A percentile compares a stretch with the other conserved stretches of the same genome.
These are phyloP conservation scores for Paulownia fortunei DNA, from an alignment of 257 asterid species.

Conservation along the genomic window DNA sequence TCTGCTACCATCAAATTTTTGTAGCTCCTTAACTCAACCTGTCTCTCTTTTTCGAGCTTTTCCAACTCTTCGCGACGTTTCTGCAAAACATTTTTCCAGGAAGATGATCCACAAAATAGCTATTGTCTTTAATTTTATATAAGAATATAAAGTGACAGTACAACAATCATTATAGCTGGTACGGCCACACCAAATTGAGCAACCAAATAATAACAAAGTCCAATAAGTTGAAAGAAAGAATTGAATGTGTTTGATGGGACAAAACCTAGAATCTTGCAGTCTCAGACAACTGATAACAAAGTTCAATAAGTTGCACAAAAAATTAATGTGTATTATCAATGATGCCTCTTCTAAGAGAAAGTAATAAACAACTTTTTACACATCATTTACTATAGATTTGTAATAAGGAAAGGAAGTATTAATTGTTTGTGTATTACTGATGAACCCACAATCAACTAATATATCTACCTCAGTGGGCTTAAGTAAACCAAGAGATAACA, in stretches of 20 bases:
- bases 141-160: neutral
- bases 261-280: neutral
- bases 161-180: neutral
- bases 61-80: slow-evolving; percentile 81
- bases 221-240: neutral
- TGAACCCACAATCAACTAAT: neutral
- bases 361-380: neutral
- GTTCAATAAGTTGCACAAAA: neutral
- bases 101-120: neutral
- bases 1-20: slow-evolving; percentile 89
- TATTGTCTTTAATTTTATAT: neutral
- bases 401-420: neutral
- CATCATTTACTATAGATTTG: neutral
- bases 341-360: neutral
- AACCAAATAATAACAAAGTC: neutral
- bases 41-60: slow-evolving; percentile 77
- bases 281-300: neutral
- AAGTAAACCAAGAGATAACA: neutral
- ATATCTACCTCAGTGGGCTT: neutral
- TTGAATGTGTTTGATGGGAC: neutral
- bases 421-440: neutral
- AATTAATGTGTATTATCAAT: no score
- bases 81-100: slow-evolving; percentile 38
- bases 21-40: slow-evolving; percentile 80
- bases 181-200: neutral